Evolutionary conservation across 2,329 filamentous ascomycete species (phyloP).

Genomic region (Colletotrichum destructivum): DNA sequence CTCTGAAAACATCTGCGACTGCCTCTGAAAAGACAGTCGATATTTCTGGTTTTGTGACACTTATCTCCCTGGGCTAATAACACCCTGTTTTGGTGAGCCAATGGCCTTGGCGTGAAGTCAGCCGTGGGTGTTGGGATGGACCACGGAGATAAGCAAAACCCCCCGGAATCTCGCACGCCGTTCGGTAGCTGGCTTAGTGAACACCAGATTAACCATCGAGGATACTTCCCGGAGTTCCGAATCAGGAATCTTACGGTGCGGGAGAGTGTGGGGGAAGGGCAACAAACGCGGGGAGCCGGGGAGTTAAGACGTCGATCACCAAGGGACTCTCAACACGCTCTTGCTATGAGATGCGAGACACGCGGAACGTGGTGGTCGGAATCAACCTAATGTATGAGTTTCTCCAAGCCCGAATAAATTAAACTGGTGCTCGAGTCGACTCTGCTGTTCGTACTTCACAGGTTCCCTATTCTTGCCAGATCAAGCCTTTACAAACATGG

Average conservation of each 20-base stretch:
- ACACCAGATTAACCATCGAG: not conserved
- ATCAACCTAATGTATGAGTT: not conserved
- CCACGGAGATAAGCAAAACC: slow-evolving; percentile 2
- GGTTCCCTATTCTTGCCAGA: not conserved
- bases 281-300: not conserved
- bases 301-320: not conserved
- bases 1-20: too few relatives aligned
- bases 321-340: not conserved
- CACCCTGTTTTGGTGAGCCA: too few relatives aligned
- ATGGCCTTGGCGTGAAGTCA: not conserved
- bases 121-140: not conserved
- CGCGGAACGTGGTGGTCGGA: not conserved
- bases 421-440: not conserved
- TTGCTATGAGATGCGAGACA: not conserved
- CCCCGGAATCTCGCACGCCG: not conserved
- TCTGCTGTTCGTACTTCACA: too few relatives aligned
- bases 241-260: not conserved
- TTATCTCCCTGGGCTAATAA: too few relatives aligned
- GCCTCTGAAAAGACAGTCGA: too few relatives aligned
- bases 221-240: not conserved
- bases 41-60: not conserved
- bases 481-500: not conserved
- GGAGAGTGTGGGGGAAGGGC: not conserved
- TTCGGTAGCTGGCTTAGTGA: fast-evolving
- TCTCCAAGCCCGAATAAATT: not conserved